Base-by-base conservation (phyloP, 2,329 filamentous ascomycete genomes). In the Alternaria incomplexa region DNA sequence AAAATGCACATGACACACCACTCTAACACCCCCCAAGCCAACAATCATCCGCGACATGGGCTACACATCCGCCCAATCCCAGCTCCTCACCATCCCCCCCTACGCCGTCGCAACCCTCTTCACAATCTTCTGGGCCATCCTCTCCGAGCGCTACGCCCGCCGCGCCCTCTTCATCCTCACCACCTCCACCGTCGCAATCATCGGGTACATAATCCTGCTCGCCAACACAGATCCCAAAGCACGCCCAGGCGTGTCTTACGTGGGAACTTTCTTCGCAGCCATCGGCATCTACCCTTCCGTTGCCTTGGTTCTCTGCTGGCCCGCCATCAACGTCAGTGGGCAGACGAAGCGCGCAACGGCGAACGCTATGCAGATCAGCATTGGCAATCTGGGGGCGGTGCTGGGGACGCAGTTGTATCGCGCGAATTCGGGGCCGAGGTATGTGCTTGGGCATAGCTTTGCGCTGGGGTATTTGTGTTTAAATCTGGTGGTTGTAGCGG, bases 241-340 rank as follows among this genome's bases (percentile, higher is more conserved):
- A 9, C 73, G 65, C 17, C 80, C 80, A 1, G 80, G 79, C 12
- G 68, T 81, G 3, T 78, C 77, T 5, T 81, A 81, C 58, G 59
- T 73, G 0, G 80, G 79, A 1, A 77, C 74, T 4, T 80, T 81
- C 56, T 72, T 81, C 48, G 79, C 79, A 3, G 79, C 78, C 11
- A 67, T 76, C 10, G 79, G 79, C 10, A 80, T 81, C 52, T 81
- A 81, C 56, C 78, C 79, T 3, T 77, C 75, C 1, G 79, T 80
- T 6, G 79, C 80, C 1, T 70, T 81, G 13, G 76, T 78, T 12
- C 72, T 86, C 15, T 81, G 79, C 3, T 87, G 85, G 85, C 80
- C 86, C 2, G 76, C 81, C 10, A 86, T 86, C 74, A 87, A 87
- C 62, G 73, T 87, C 1, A 82, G 83, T 0, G 85, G 85, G 1